Base-by-base conservation (phyloP, 2,329 filamentous ascomycete genomes). In the Cladosporium austrohemisphaericum region DNA sequence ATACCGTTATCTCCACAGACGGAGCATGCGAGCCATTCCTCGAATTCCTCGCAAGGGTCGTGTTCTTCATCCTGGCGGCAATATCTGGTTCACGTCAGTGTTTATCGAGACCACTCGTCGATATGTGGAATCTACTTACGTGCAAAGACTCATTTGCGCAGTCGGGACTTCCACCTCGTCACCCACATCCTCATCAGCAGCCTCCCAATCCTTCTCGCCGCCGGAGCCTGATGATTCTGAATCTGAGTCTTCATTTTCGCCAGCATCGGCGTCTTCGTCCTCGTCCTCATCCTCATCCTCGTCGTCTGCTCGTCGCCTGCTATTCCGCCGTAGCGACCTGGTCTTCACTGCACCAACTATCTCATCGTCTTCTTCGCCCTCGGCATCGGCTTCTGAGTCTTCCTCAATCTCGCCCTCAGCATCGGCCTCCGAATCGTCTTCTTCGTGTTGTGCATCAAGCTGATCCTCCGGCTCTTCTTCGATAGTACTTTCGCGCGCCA, bases 11-110 rank as follows among this genome's bases (percentile, higher is more conserved):
- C 86, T 57, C 84, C 84, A 69, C 92, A 97, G 55, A 81, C 77
- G 52, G 75, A 76, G 68, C 92, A 96, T 45, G 83, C 74, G 52
- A 96, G 74, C 65, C 85, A 89, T 51, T 84, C 76, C 67, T 93
- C 89, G 60, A 85, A 93, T 56, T 91, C 87, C 57, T 88, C 86
- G 55, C 80, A 83, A 1, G 88, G 87, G 59, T 92, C 88, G 55
- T 92, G 77, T 48, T 93, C 86, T 69, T 94, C 88, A 56, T 87
- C 84, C 65, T 88, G 78, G 50, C 83, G 83, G 71, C 91, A 96
- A 62, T 92, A 94, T 56, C 89, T 86, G 70, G n/a, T n/a, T n/a
- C n/a, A n/a, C n/a, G n/a, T n/a, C 68, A 43, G 55, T 45, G 49
- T 44, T 52, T 51, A 52, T 69, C 53, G n/a, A n/a, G n/a, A n/a